phyloP scores from a whole-genome alignment of 139 green algal species.

The Chlamydomonas schloesseri region DNA sequence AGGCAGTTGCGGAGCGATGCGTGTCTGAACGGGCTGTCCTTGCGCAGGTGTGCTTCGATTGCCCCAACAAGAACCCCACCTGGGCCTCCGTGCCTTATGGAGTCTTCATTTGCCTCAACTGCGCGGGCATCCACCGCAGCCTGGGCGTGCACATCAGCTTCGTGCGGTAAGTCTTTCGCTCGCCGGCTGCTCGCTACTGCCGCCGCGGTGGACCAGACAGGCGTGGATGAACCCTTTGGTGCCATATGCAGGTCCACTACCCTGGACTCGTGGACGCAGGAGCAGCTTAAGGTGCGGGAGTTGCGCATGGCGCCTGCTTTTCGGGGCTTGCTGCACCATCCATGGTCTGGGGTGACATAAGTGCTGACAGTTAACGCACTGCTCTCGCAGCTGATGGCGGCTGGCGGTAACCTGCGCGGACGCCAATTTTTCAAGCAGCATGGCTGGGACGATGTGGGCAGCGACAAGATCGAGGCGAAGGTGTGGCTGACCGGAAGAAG shows the following conservation, averaged over 20 bases:
- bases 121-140: conserved; percentile 92
- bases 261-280: conserved; percentile 84
- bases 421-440: conserved; percentile 98
- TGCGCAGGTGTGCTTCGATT: conserved; percentile 97
- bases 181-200: neutral
- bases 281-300: conserved; percentile 90
- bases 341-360: too few relatives aligned
- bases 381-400: conserved; percentile 78
- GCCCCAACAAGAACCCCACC: conserved; percentile 94
- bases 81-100: conserved; percentile 96
- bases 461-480: conserved; percentile 97
- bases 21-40: neutral
- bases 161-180: conserved; percentile 80
- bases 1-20: too few relatives aligned
- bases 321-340: too few relatives aligned
- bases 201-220: too few relatives aligned
- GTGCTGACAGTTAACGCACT: neutral
- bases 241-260: conserved; percentile 44
- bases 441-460: conserved; percentile 89
- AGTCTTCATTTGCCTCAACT: conserved; percentile 96
- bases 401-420: conserved; percentile 91
- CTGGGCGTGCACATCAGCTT: conserved; percentile 97
- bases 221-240: neutral
- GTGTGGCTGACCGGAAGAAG: too few relatives aligned
- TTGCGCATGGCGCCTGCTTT: too few relatives aligned